Conservation (phyloP, 805 yeast genomes). For the Sugiyamaella boreocaroliniensis region DNA sequence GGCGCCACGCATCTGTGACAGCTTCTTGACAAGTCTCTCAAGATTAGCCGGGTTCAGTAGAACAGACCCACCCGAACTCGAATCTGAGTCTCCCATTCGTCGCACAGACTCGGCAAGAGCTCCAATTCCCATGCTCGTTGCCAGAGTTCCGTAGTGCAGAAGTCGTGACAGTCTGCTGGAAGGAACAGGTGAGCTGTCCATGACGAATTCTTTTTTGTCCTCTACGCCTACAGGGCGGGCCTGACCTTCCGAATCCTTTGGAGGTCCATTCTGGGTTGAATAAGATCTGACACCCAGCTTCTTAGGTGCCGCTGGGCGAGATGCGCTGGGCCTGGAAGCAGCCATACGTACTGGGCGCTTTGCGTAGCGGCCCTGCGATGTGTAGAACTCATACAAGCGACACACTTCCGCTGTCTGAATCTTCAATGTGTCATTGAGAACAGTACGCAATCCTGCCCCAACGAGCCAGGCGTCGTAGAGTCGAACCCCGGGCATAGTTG, state of each 20-base stretch:
- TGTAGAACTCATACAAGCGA: background rate
- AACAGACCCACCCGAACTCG: constrained; percentile 39
- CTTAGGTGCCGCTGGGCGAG: background rate
- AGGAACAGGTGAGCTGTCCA: constrained; percentile 72
- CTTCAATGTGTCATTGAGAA: background rate
- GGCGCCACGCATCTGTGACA: constrained; percentile 97
- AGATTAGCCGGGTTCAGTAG: constrained; percentile 76
- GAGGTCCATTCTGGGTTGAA: background rate
- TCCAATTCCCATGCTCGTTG: constrained; percentile 84
- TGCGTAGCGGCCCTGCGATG: background rate
- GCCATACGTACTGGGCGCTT: background rate
- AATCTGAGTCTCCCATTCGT: constrained; percentile 32
- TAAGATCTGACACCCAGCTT: background rate
- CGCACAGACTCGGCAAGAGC: constrained; percentile 72
- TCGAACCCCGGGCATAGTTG: background rate
- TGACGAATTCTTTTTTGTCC: constrained; percentile 38
- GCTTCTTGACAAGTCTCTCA: constrained; percentile 79
- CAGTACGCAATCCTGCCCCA: background rate
- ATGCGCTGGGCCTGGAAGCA: background rate
- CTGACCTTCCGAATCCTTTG: constrained; percentile 1
- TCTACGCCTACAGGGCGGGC: constrained; percentile 26
- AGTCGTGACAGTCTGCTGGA: constrained; percentile 79
- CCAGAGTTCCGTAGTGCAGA: constrained; percentile 87
- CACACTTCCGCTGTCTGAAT: background rate
- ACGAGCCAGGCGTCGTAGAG: background rate